A percentile compares a stretch with the other conserved stretches of the same genome.
Conservation (phyloP, 2,329 filamentous ascomycete genomes). For the Paramyrothecium roridum region DNA sequence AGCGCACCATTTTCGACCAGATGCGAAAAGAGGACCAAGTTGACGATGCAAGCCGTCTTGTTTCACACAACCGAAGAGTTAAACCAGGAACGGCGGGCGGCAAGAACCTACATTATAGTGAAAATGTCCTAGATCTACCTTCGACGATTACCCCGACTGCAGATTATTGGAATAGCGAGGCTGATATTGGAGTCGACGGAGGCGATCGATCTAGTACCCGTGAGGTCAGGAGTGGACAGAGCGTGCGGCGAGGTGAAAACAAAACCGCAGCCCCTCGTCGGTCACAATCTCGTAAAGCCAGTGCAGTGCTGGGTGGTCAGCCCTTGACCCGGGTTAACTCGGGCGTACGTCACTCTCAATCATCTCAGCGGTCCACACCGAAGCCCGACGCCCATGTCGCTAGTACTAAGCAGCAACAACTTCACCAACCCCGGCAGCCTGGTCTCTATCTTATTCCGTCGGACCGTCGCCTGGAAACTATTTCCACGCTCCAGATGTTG, state of each 20-base stretch:
- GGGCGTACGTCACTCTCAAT: constrained; percentile 30
- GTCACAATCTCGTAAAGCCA: constrained; percentile 57
- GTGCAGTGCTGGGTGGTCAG: constrained; percentile 34
- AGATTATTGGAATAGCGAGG: constrained; percentile 73
- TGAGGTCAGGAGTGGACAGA: constrained; percentile 48
- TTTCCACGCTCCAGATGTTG: constrained; percentile 79
- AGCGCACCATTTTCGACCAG: constrained; percentile 85
- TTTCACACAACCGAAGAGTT: constrained; percentile 75
- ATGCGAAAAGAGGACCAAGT: constrained; percentile 85
- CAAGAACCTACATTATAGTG: constrained; percentile 87
- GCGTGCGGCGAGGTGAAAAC: constrained; percentile 48
- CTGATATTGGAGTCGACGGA: constrained; percentile 55
- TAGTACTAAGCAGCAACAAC: constrained; percentile 31
- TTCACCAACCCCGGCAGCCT: constrained; percentile 31
- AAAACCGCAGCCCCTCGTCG: constrained; percentile 45
- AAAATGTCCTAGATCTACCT: constrained; percentile 78
- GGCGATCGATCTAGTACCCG: constrained; percentile 45
- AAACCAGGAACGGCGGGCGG: constrained; percentile 72
- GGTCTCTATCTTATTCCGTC: constrained; percentile 54
- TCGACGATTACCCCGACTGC: constrained; percentile 36
- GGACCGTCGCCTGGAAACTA: constrained; percentile 56
- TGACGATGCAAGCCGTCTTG: constrained; percentile 86
- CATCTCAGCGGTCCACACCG: constrained; percentile 26
- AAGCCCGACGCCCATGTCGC: constrained; percentile 26
- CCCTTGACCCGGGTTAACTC: constrained; percentile 48